These are phyloP conservation scores for Pancytospora epiphaga DNA, from an alignment of 371 early-diverging fungal genomes.

Conservation along the genomic window DNA sequence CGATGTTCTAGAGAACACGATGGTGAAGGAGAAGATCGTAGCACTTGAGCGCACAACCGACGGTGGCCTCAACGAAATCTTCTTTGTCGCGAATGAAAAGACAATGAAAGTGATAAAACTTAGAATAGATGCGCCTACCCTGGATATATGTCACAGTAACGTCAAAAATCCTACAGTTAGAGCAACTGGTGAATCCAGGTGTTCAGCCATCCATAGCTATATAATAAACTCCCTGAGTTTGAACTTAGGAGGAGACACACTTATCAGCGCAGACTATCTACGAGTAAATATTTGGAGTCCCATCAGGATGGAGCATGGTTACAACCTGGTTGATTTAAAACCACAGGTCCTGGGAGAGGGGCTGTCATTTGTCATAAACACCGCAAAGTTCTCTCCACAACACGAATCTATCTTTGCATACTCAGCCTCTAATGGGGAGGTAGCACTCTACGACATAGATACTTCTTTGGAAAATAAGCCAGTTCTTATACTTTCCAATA, in stretches of 20 bases:
- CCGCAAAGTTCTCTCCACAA: constrained; percentile 84
- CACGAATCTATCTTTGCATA: constrained; percentile 91
- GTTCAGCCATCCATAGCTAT: constrained; percentile 90
- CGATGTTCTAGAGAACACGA: constrained; percentile 93
- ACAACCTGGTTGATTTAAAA: constrained; percentile 82
- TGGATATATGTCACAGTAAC: constrained; percentile 18
- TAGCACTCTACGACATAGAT: constrained; percentile 82
- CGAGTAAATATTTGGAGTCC: constrained; percentile 93
- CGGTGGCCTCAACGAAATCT: constrained; percentile 37
- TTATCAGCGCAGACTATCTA: constrained; percentile 88
- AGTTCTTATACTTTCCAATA: constrained; percentile 8
- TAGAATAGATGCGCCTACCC: constrained; percentile 17
- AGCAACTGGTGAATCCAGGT: constrained; percentile 57
- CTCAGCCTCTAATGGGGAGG: constrained; percentile 87
- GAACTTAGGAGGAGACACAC: constrained; percentile 86
- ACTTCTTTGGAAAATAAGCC: neutral
- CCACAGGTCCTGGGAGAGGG: constrained; percentile 88
- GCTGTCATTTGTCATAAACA: constrained; percentile 91
- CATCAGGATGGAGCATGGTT: constrained; percentile 61
- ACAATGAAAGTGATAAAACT: constrained; percentile 49
- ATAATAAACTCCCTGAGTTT: constrained; percentile 94
- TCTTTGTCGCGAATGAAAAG: constrained; percentile 53
- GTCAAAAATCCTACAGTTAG: neutral
- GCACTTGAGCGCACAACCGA: constrained; percentile 76
- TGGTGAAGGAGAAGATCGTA: constrained; percentile 96